Base-by-base conservation (phyloP, 2,329 filamentous ascomycete species). In the Ascochyta rabiei region DNA sequence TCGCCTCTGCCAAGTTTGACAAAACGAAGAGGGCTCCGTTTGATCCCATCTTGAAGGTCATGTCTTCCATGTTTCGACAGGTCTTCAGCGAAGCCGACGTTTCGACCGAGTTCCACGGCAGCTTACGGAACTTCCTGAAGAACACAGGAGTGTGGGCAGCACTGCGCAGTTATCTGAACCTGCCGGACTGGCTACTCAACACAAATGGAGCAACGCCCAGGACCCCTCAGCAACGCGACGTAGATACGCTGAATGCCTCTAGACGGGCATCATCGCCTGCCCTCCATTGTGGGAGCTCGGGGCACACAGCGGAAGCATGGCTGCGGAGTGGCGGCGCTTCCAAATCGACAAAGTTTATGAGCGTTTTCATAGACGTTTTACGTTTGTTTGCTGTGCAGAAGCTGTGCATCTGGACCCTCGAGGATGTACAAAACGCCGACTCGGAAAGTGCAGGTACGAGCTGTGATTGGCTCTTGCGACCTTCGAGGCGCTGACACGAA, bases 381-480 rank as follows among this genome's bases (percentile, higher is more conserved):
- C 85, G 90, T 47, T 85, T 96, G 37, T 87, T 98, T 50, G 89
- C 91, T 0, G 82, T 87, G 18, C 87, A 93, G 71, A 95, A 93
- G 66, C 87, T 96, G 66, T 92, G 96, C 48, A 96, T 91, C 68
- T 87, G 96, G 64, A 92, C 88, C 64, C 77, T 97, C 24, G 93
- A 97, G 68, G 93, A 97, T 73, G 78, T 97, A 28, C 92, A 97
- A 66, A 95, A 91, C 73, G 91, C 92, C 6, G 93, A 97, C 69
- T 85, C 89, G 23, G 93, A 97, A 73, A 95, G 89, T 13, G 77
- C 95, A 31, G 50, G 50, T 53, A 53, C 8, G 38, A 16, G 18
- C 9, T 19, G 6, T 4, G 3, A 39, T 2, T 23, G 15, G 3
- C 6, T n/a, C n/a, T 15, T 7, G 2, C 8, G 13, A 19, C 2